phyloP scores from a whole-genome alignment of 306 rosid species.

The Pyrus communis region DNA sequence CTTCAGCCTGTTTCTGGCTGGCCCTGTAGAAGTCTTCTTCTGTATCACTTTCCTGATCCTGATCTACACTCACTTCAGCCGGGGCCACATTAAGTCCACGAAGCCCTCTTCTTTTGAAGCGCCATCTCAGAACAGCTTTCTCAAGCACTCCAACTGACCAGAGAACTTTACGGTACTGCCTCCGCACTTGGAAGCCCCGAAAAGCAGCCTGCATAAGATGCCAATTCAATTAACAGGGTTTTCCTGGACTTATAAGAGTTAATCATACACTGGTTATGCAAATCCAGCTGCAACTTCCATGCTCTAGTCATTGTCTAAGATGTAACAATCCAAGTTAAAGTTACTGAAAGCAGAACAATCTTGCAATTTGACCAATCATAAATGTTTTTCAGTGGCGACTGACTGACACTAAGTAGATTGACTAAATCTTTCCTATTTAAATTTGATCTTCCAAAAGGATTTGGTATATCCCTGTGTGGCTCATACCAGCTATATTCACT shows the following conservation, averaged over 20 bases:
- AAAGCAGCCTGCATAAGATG: slow-evolving; percentile 70
- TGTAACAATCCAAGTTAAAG: neutral
- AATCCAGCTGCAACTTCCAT: neutral
- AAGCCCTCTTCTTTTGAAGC: slow-evolving; percentile 76
- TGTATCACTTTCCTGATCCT: slow-evolving; percentile 35
- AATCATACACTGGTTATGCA: neutral
- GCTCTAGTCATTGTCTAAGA: neutral
- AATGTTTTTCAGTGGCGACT: neutral
- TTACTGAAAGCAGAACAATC: neutral
- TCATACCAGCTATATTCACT: neutral
- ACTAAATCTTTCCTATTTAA: neutral
- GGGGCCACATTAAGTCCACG: slow-evolving; percentile 70
- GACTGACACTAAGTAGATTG: neutral
- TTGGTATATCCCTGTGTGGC: neutral
- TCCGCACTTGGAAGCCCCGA: slow-evolving; percentile 67
- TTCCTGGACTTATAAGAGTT: slow-evolving; percentile 1
- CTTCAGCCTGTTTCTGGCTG: slow-evolving; percentile 79
- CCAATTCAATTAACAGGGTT: slow-evolving; percentile 17
- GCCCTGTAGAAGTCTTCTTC: slow-evolving; percentile 74
- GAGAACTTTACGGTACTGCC: slow-evolving; percentile 67
- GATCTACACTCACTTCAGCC: slow-evolving; percentile 17
- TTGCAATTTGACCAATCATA: neutral
- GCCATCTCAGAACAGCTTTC: slow-evolving; percentile 91
- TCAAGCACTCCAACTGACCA: slow-evolving; percentile 94
- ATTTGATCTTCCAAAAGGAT: neutral